Evolutionary conservation across 495 filamentous ascomycete genomes (phyloP).

Genomic region (Aspergillus kassunensis): DNA sequence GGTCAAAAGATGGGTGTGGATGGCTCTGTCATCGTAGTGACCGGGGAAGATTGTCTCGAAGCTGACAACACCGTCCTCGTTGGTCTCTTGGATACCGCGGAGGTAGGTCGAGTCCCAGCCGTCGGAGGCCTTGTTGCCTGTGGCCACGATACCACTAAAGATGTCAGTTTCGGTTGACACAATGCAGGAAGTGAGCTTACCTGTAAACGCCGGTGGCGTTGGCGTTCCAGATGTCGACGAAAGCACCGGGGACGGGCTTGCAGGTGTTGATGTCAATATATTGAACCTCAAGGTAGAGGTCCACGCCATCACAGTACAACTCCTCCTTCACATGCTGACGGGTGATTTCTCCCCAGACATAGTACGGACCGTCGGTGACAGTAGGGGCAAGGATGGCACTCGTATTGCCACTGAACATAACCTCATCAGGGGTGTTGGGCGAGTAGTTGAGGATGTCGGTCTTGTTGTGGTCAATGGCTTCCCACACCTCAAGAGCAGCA

Average conservation of each 20-base stretch:
- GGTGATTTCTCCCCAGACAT: conserved; percentile 47
- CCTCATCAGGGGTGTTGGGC: conserved; percentile 23
- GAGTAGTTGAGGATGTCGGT: conserved; percentile 24
- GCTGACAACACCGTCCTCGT: conserved; percentile 51
- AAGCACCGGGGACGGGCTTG: conserved; percentile 26
- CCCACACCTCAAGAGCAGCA: conserved; percentile 45
- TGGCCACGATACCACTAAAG: conserved; percentile 28
- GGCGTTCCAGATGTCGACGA: conserved; percentile 41
- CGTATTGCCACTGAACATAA: conserved; percentile 51
- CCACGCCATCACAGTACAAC: conserved; percentile 39
- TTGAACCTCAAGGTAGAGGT: conserved; percentile 44
- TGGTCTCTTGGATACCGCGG: conserved; percentile 50
- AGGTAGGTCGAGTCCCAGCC: conserved; percentile 48
- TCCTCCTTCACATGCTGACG: conserved; percentile 43
- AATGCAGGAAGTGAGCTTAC: conserved; percentile 8
- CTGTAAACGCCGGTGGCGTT: conserved; percentile 53
- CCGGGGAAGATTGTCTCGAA: conserved; percentile 59
- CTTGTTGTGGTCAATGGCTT: conserved; percentile 47
- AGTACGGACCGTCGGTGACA: conserved; percentile 52
- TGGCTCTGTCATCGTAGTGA: conserved; percentile 57
- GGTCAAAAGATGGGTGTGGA: conserved; percentile 52
- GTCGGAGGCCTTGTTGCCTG: conserved; percentile 32
- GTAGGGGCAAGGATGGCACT: conserved; percentile 52
- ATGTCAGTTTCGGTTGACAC: neutral
- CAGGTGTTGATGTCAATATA: conserved; percentile 45